These are phyloP conservation scores for Lachnellula occidentalis DNA, from an alignment of 2,329 filamentous ascomycete genomes.

Conservation along the genomic window DNA sequence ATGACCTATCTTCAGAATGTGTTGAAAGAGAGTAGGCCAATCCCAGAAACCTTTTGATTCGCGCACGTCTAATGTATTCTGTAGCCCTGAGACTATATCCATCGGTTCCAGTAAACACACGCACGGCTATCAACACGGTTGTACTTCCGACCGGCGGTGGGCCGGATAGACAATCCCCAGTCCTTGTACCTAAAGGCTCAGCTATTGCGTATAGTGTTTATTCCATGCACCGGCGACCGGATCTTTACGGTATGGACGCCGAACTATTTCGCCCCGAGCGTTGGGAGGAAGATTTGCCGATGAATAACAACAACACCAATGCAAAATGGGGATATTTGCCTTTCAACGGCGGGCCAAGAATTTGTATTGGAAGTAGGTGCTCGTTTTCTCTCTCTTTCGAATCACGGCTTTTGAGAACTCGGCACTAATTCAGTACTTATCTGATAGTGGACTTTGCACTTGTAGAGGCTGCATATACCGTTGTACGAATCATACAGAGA, in stretches of 20 bases:
- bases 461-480: constrained; percentile 21
- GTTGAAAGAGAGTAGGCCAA: constrained; percentile 48
- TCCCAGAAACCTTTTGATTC: background rate
- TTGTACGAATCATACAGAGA: constrained; percentile 21
- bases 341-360: constrained; percentile 22
- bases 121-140: constrained; percentile 15
- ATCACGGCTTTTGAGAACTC: background rate
- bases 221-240: constrained; percentile 33
- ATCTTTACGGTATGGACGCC: constrained; percentile 35
- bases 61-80: background rate
- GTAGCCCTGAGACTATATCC: constrained; percentile 32
- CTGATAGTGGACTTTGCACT: constrained; percentile 24
- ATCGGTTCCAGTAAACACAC: constrained; percentile 28
- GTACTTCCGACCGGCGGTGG: constrained; percentile 30
- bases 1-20: constrained; percentile 50
- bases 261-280: constrained; percentile 36
- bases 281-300: constrained; percentile 37
- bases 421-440: no score
- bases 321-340: constrained; percentile 5
- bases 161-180: constrained; percentile 21
- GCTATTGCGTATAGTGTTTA: constrained; percentile 10
- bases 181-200: constrained; percentile 22
- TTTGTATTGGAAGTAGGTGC: constrained; percentile 18
- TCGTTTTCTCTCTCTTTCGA: background rate
- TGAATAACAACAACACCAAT: constrained; percentile 17